These are phyloP conservation scores for Helotiales sp. DNA, from an alignment of 2,329 filamentous ascomycete species.

Conservation along the genomic window DNA sequence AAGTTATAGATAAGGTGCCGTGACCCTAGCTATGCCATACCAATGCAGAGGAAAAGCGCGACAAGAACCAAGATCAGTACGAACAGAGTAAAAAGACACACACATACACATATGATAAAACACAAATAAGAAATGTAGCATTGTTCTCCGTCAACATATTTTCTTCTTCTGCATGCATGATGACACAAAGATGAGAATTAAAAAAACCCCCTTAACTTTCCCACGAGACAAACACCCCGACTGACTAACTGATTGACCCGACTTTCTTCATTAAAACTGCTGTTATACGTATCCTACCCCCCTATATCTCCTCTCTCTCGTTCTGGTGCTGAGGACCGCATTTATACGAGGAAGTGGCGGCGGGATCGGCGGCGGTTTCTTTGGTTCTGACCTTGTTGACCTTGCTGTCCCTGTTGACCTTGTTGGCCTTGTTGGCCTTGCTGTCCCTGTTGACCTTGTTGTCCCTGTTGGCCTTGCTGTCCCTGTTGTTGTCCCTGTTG, in stretches of 20 bases:
- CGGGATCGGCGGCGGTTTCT: constrained; percentile 12
- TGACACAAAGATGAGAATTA: constrained; percentile 16
- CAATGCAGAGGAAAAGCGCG: background rate
- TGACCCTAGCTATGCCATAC: background rate
- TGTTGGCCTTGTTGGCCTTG: background rate
- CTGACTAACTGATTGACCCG: constrained; percentile 27
- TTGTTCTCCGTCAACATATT: constrained; percentile 23
- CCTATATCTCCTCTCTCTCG: constrained; percentile 15
- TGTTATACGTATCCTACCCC: constrained; percentile 17
- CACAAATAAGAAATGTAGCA: constrained; percentile 12
- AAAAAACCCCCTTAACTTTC: constrained; percentile 21
- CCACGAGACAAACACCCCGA: constrained; percentile 23
- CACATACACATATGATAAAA: background rate
- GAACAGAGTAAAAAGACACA: background rate
- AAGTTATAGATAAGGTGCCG: background rate
- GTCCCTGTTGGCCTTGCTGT: background rate
- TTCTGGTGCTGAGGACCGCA: background rate
- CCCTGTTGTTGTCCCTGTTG: background rate
- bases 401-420: background rate
- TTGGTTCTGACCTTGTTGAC: background rate
- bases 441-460: background rate
- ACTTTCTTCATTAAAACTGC: constrained; percentile 25
- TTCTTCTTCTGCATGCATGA: constrained; percentile 7
- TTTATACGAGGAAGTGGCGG: constrained; percentile 35
- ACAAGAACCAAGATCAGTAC: background rate